These are phyloP conservation scores for Sphaerobolus stellatus DNA, from an alignment of 1,284 basidiomycete species.

Conservation along the genomic window DNA sequence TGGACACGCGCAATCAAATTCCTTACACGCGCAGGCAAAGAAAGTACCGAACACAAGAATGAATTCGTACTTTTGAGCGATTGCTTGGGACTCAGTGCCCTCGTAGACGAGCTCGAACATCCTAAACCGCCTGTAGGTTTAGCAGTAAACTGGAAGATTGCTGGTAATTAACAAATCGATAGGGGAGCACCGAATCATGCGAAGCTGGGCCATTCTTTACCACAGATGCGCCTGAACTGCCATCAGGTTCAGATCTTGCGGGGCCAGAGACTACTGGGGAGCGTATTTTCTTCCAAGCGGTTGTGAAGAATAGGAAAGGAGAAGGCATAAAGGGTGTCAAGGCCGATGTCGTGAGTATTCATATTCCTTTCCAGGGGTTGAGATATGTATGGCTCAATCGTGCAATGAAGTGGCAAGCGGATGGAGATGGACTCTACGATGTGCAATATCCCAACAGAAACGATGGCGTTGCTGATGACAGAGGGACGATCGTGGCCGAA, in stretches of 20 bases:
- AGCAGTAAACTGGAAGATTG: neutral
- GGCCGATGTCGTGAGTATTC: slow-evolving; percentile 35
- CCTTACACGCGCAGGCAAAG: slow-evolving; percentile 37
- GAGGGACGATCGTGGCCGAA: slow-evolving; percentile 36
- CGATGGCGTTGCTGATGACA: slow-evolving; percentile 33
- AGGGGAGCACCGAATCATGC: slow-evolving; percentile 40
- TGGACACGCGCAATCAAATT: slow-evolving; percentile 38
- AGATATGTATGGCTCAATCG: neutral
- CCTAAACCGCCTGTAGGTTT: slow-evolving; percentile 34
- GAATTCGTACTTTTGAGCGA: slow-evolving; percentile 46
- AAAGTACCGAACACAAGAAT: slow-evolving; percentile 40
- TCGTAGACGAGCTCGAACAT: slow-evolving; percentile 40
- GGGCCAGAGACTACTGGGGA: slow-evolving; percentile 34
- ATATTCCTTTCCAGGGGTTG: neutral
- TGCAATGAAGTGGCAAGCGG: slow-evolving; percentile 39
- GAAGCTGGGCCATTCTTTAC: slow-evolving; percentile 43
- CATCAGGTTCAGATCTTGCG: slow-evolving; percentile 37
- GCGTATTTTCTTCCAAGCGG: slow-evolving; percentile 36
- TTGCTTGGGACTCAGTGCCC: slow-evolving; percentile 39
- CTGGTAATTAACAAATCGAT: neutral
- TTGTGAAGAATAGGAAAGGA: slow-evolving; percentile 37
- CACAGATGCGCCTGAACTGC: slow-evolving; percentile 35
- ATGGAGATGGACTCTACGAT: slow-evolving; percentile 42
- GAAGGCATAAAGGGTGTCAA: slow-evolving; percentile 34
- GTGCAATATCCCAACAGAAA: slow-evolving; percentile 37